Evolutionary conservation across 208 protist genomes (phyloP).

Genomic region (Trichomonas vaginalis): DNA sequence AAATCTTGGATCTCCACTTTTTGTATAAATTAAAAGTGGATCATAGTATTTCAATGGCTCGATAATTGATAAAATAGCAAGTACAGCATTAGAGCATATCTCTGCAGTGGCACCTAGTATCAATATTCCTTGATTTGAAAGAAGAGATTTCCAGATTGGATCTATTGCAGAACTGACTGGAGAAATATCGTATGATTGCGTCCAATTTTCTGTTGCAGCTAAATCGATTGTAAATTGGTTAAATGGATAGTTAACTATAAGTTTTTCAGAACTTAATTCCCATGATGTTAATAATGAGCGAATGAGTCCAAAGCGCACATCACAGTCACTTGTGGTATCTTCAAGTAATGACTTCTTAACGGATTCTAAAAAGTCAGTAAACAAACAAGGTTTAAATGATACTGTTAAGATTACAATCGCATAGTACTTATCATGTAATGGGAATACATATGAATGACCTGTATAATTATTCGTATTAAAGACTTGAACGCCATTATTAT

Average conservation of each 20-base stretch:
- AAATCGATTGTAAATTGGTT: neutral
- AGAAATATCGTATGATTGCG: neutral
- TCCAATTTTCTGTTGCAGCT: neutral
- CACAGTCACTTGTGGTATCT: neutral
- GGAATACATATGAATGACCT: neutral
- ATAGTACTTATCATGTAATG: neutral
- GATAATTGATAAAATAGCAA: neutral
- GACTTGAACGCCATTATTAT: neutral
- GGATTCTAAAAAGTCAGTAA: neutral
- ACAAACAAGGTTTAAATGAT: neutral
- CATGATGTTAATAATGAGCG: neutral
- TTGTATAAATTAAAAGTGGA: neutral
- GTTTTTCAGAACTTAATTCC: neutral
- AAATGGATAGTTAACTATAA: neutral
- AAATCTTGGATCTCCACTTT: neutral
- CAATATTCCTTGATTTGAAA: neutral
- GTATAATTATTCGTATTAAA: neutral
- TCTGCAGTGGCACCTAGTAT: neutral
- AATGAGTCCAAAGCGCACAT: neutral
- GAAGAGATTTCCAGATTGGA: neutral
- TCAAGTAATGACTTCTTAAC: neutral
- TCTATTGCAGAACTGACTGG: neutral
- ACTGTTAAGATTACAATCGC: neutral
- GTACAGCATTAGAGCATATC: neutral
- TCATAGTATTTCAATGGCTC: neutral